Base-by-base conservation (phyloP, 768 basidiomycete species). In the Clitopilus hobsonii region DNA sequence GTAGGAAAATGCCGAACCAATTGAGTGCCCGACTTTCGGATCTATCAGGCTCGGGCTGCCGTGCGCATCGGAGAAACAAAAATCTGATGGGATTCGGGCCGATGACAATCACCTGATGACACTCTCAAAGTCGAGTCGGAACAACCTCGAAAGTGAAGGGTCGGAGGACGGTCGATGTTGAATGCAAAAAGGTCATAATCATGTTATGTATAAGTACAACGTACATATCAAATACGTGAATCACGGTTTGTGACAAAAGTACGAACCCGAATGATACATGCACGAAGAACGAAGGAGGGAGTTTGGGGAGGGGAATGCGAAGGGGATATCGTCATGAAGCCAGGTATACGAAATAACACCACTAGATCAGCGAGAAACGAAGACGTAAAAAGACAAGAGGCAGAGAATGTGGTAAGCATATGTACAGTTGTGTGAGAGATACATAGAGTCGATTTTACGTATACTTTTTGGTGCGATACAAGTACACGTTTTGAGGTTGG, bases 401-500 rank as follows among this genome's bases (percentile, higher is more conserved):
- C 14, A 30, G 32, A 10, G 32, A 36, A n/a, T 11, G 22, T 45
- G 41, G 11, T 45, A 45, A 20, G 41, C 41, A 45, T 45, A 45
- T 45, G 18, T 45, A 45, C 41, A 45, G 22, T 16, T 45, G 41
- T 20, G 41, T 45, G 11, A 45, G 18, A 20, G 41, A 45, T 45
- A 45, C 41, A 45, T 45, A 45, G 41, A 32, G 32, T n/a, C 32
- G 32, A n/a, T n/a, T 45, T 45, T 45, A 45, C 41, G 41, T 45
- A 16, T 41, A 41, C 38, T 41, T 45, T 45, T 45, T 11, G n/a
- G 41, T 20, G n/a, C 32, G 41, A 23, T 45, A 45, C 41, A 45
- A 45, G 41, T 23, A 45, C 41, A 45, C 41, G 41, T 23, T 20
- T 45, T 45, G 16, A 20, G 5, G n/a, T 41, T 20, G n/a, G 11